A percentile compares a stretch with the other conserved stretches of the same genome.
Evolutionary conservation across 805 yeast species (phyloP).

Genomic region (Kurtzmaniella fragi): DNA sequence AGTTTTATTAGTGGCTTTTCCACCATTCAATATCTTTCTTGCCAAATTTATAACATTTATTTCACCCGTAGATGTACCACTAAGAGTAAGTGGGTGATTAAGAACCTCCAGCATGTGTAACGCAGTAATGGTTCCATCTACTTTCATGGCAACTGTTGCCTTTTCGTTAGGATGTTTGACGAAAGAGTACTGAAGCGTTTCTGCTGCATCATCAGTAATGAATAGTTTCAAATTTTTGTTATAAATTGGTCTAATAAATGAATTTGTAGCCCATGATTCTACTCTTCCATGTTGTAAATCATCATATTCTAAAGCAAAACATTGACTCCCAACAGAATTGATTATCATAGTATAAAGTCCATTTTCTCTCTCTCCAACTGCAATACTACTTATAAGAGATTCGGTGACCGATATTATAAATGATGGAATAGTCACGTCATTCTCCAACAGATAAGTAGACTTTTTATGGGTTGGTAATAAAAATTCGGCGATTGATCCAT

Average conservation of each 20-base stretch:
- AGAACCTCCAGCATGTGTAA: constrained; percentile 24
- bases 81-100: constrained; percentile 33
- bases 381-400: constrained; percentile 22
- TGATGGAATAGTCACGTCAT: constrained; percentile 23
- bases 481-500: constrained; percentile 60
- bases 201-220: constrained; percentile 22
- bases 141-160: constrained; percentile 22
- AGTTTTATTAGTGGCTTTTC: constrained; percentile 30
- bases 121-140: constrained; percentile 27
- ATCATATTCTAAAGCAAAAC: constrained; percentile 18
- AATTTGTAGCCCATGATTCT: constrained; percentile 18
- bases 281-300: constrained; percentile 25
- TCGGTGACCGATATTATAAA: constrained; percentile 27
- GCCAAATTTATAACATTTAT: constrained; percentile 31
- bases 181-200: constrained; percentile 24
- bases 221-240: constrained; percentile 22
- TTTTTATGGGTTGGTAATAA: constrained; percentile 26
- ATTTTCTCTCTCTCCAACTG: constrained; percentile 14
- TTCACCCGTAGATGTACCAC: constrained; percentile 33
- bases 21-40: constrained; percentile 30
- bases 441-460: constrained; percentile 5
- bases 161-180: constrained; percentile 31
- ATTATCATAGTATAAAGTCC: constrained; percentile 17
- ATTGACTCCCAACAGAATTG: constrained; percentile 25
- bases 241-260: constrained; percentile 23